Percentiles rank a stretch among this genome's conserved stretches.
Conservation (phyloP, 306 rosid genomes). For the Luffa acutangula region DNA sequence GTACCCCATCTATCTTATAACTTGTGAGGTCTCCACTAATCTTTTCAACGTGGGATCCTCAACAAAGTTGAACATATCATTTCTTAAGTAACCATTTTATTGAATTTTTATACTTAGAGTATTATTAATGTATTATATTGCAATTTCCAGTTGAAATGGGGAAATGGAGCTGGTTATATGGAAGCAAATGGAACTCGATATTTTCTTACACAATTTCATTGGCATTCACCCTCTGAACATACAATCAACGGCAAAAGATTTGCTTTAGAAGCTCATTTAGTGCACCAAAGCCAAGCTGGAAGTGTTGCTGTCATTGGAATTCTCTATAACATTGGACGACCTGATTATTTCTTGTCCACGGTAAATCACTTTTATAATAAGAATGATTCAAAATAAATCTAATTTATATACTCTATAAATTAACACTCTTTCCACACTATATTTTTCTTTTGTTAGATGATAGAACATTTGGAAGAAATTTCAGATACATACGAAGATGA, state of each 20-base stretch:
- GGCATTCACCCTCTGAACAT: conserved; percentile 27
- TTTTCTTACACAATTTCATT: conserved; percentile 41
- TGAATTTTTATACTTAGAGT: not conserved
- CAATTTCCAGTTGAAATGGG: conserved; percentile 38
- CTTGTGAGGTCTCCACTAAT: no score
- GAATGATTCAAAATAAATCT: no score
- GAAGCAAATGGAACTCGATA: conserved; percentile 38
- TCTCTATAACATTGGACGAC: conserved; percentile 30
- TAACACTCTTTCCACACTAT: no score
- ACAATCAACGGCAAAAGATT: conserved; percentile 36
- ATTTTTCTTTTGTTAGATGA: conserved; percentile 20
- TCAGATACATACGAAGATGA: conserved; percentile 1
- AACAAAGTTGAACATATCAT: no score
- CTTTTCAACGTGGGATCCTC: no score
- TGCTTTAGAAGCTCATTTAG: conserved; percentile 54
- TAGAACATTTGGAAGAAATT: conserved; percentile 19
- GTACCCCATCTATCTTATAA: no score
- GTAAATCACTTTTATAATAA: conserved; percentile 15
- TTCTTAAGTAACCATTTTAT: no score
- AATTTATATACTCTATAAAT: no score
- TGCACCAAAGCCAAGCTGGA: conserved; percentile 41
- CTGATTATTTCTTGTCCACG: conserved; percentile 40
- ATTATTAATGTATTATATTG: not conserved
- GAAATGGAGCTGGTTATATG: conserved; percentile 29
- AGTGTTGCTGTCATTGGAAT: conserved; percentile 41